Evolutionary conservation across 108 stramenopile species (phyloP).

Genomic region (Nannochloropsis salina): DNA sequence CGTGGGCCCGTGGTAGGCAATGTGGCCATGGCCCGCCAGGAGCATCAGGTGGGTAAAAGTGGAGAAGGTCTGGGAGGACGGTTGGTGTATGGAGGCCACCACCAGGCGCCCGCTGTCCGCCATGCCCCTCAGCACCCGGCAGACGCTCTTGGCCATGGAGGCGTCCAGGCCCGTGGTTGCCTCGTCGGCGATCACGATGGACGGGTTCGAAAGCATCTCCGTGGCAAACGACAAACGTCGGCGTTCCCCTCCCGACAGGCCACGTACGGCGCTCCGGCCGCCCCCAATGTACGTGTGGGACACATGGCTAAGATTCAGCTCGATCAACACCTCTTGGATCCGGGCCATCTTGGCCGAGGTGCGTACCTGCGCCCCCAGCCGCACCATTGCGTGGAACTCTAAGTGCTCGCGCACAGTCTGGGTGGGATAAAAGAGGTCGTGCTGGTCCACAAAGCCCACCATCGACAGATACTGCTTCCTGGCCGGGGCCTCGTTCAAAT

Average conservation of each 20-base stretch:
- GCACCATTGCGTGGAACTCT: not conserved
- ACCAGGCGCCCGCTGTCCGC: slow-evolving; percentile 45
- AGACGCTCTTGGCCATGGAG: slow-evolving; percentile 19
- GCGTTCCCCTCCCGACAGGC: slow-evolving; percentile 48
- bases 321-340: not conserved
- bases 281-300: not conserved
- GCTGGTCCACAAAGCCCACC: slow-evolving; percentile 24
- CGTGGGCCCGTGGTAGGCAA: slow-evolving; percentile 20
- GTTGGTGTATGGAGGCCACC: slow-evolving; percentile 52
- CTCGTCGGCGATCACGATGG: slow-evolving; percentile 41
- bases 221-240: slow-evolving; percentile 39
- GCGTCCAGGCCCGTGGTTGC: slow-evolving; percentile 47
- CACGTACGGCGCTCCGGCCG: not conserved
- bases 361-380: too few relatives aligned
- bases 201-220: slow-evolving; percentile 28
- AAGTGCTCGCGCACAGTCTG: slow-evolving; percentile 30
- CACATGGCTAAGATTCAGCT: not conserved
- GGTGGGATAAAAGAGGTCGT: slow-evolving; percentile 16
- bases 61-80: slow-evolving; percentile 40
- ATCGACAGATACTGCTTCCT: not conserved
- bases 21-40: slow-evolving; percentile 13
- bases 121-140: slow-evolving; percentile 27
- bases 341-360: not conserved
- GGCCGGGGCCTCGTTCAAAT: not conserved
- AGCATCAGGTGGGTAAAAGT: slow-evolving; percentile 28